Base-by-base conservation (phyloP, 2,329 filamentous ascomycete genomes). In the Polychaeton citri region DNA sequence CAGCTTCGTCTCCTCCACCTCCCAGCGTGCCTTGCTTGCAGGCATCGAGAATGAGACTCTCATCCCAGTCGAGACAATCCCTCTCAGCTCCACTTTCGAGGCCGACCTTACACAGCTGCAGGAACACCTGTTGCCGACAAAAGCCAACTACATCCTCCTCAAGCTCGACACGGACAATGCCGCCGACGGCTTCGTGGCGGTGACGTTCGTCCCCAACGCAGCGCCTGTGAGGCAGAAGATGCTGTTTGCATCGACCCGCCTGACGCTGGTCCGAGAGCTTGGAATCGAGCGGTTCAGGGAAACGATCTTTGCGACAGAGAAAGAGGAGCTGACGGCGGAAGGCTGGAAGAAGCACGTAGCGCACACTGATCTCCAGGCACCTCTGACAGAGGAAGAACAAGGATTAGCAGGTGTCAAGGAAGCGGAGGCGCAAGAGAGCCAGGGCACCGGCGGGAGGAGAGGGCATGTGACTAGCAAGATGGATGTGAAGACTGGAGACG, bases 201-300 rank as follows among this genome's bases (percentile, higher is more conserved):
- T 87, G 21, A 85, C 81, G 21, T 90, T 86, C 57, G 76, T 90
- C 5, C 84, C 83, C 18, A 81, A 88, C 58, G 55, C 73, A 1
- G 83, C 83, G 26, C 80, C 79, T 19, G 82, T 90, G 38, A 76
- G 83, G 26, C 79, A 85, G 56, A 90, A 90, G 68, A 90, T 84
- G 79, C 71, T 90, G 16, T 87, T 88, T 57, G 82, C 83, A 5
- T 74, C 76, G 17, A 87, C 83, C 19, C 72, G 81, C 7, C 65
- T 87, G 48, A 82, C 81, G 0, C 68, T 90, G 1, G 72, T 79
- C 34, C 72, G 82, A 30, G 81, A 88, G 60, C 67, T 90, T 7
- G 83, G 84, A 32, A 72, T 75, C 36, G 82, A 90, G 56, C 71
- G 84, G 50, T 88, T 90, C 60, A 66, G 78, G 35, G 80, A 87